Base-by-base conservation (phyloP, 2,329 filamentous ascomycete species). In the Fusarium anthophilum region DNA sequence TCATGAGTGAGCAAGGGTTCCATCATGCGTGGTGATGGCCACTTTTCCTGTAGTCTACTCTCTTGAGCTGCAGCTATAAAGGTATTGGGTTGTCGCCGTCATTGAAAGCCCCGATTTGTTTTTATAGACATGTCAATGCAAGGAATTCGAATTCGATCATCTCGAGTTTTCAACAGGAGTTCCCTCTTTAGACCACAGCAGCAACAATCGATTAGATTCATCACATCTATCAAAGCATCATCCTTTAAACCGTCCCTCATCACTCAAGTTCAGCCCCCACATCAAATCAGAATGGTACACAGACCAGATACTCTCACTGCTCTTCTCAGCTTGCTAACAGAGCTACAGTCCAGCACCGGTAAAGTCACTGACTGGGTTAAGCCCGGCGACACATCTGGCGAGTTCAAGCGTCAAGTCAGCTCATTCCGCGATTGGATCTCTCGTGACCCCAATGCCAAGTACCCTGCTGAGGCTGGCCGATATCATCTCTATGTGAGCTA, bases 401-500 rank as follows among this genome's bases (percentile, higher is more conserved):
- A 98, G 84, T 98, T 97, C 88, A 98, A 98, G 86, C 92, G 96
- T 71, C 93, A 95, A 82, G 87, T 88, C 72, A 96, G 94, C 69
- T 88, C 91, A 63, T 98, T 98, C 84, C 91, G 96, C 67, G 90
- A 93, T 82, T 93, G 86, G 82, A 93, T 98, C 82, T 94, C 93
- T 38, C 89, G 88, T 72, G 90, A 94, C 76, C 83, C 90, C 2
- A 91, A 89, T 47, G 92, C 94, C 10, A 84, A 91, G 81, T 98
- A 95, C 77, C 93, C 94, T 10, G 89, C 94, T 2, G 96, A 98
- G 84, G 94, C 94, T 84, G 94, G 89, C 60, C 89, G 96, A 63
- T 99, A 99, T 82, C 96, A 99, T 84, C 90, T 99, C 77, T 99
- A 96, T 81, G 92, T 98, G 76, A 96, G 93, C 79, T 98, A 97